Evolutionary conservation across 345 rosid genomes (phyloP).

Genomic region (Linum trigynum): DNA sequence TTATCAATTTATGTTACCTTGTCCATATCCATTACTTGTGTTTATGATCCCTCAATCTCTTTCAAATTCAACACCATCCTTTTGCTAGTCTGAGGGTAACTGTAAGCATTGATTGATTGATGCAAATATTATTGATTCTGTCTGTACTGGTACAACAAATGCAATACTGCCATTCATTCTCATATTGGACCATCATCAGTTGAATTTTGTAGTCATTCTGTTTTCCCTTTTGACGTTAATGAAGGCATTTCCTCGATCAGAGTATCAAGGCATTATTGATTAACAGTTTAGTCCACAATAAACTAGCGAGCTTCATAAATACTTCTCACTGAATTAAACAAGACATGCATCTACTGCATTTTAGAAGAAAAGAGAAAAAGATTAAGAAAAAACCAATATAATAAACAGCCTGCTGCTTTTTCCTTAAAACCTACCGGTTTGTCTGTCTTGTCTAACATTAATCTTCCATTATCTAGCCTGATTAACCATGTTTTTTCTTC

Average conservation of each 20-base stretch:
- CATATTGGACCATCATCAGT: too few species aligned
- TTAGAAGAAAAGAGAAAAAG: too few species aligned
- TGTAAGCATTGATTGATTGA: not conserved
- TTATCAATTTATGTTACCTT: not conserved
- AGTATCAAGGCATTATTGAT: not conserved
- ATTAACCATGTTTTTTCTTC: not conserved
- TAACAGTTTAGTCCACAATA: not conserved
- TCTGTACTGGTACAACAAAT: not conserved
- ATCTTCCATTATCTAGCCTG: not conserved
- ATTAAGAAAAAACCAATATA: not conserved
- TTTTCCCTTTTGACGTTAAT: not conserved
- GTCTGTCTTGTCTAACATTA: not conserved
- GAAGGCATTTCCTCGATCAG: not conserved
- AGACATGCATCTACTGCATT: not conserved
- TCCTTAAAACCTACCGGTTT: not conserved
- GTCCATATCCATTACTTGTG: not conserved
- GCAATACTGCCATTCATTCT: not conserved
- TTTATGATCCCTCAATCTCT: not conserved
- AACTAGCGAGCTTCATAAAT: not conserved
- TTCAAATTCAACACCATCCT: not conserved
- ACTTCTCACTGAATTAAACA: not conserved
- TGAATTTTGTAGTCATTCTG: too few species aligned
- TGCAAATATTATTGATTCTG: not conserved
- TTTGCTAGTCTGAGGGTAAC: not conserved
- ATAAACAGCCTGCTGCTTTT: not conserved